Conservation (phyloP, 129 eudicot species). For the Glebionis coronaria region DNA sequence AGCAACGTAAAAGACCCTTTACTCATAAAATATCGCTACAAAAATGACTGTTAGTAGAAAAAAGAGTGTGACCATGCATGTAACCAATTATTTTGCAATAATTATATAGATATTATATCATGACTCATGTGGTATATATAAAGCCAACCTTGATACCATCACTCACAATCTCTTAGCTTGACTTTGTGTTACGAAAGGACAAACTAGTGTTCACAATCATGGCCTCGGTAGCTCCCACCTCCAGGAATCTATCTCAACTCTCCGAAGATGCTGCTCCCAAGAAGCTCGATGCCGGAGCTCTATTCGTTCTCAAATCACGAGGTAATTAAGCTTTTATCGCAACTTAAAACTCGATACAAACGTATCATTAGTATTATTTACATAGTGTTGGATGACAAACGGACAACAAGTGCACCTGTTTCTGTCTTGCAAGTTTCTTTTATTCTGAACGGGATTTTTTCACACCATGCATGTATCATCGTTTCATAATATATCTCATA, state of each 20-base stretch:
- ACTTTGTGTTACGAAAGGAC: conserved; percentile 20
- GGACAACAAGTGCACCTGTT: no score
- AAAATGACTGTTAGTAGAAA: no score
- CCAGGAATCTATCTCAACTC: conserved; percentile 17
- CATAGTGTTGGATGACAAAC: no score
- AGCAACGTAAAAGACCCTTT: background rate
- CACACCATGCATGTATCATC: no score
- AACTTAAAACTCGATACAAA: no score
- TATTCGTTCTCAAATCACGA: conserved; percentile 69
- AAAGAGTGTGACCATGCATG: no score
- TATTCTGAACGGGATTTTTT: no score
- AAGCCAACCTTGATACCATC: conserved; percentile 25
- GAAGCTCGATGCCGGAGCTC: conserved; percentile 67
- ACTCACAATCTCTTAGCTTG: conserved; percentile 12
- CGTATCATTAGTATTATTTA: no score
- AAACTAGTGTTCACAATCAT: conserved; percentile 7
- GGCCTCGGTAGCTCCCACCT: conserved; percentile 34
- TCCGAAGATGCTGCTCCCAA: conserved; percentile 24
- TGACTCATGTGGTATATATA: background rate
- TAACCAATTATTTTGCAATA: no score
- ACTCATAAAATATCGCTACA: no score
- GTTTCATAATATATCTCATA: no score
- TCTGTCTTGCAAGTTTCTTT: no score
- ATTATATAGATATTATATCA: background rate
- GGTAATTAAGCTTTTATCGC: conserved; percentile 30